Conservation (phyloP, 78 protist genomes). For the Dictyostelium capitatum region DNA sequence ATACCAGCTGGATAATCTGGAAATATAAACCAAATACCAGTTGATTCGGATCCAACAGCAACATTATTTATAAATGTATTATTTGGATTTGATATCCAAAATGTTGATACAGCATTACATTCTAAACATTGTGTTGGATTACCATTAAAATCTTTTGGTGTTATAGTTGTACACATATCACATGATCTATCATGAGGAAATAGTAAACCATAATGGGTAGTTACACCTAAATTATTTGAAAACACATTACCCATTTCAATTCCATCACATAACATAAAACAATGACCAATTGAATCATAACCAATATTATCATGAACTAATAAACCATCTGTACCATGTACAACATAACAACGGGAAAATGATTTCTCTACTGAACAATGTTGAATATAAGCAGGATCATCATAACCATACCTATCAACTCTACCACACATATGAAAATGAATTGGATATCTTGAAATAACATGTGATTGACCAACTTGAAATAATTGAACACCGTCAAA, state of each 20-base stretch:
- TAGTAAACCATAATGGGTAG: slow-evolving; percentile 15
- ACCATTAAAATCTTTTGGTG: slow-evolving; percentile 61
- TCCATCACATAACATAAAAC: slow-evolving; percentile 83
- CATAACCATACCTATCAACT: slow-evolving; percentile 39
- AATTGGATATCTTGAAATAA: slow-evolving; percentile 57
- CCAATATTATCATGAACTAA: slow-evolving; percentile 53
- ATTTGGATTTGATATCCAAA: slow-evolving; percentile 65
- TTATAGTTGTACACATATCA: slow-evolving; percentile 33
- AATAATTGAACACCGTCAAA: slow-evolving; percentile 39
- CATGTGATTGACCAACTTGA: slow-evolving; percentile 69
- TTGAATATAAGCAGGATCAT: slow-evolving; percentile 45
- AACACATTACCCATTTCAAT: slow-evolving; percentile 55
- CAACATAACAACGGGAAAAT: slow-evolving; percentile 51
- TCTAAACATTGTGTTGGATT: slow-evolving; percentile 33
- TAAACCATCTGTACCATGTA: slow-evolving; percentile 49
- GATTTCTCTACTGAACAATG: slow-evolving; percentile 44
- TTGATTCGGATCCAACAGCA: slow-evolving; percentile 47
- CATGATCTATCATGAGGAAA: slow-evolving; percentile 61
- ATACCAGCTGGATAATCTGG: slow-evolving; percentile 62
- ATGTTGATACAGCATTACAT: slow-evolving; percentile 66
- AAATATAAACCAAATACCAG: slow-evolving; percentile 62
- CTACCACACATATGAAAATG: slow-evolving; percentile 68
- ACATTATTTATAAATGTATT: slow-evolving; percentile 22
- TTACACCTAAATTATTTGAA: slow-evolving; percentile 26
- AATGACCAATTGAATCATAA: slow-evolving; percentile 74